Evolutionary conservation across 2,329 filamentous ascomycete genomes (phyloP).

Genomic region (Echinosphaeria canescens): DNA sequence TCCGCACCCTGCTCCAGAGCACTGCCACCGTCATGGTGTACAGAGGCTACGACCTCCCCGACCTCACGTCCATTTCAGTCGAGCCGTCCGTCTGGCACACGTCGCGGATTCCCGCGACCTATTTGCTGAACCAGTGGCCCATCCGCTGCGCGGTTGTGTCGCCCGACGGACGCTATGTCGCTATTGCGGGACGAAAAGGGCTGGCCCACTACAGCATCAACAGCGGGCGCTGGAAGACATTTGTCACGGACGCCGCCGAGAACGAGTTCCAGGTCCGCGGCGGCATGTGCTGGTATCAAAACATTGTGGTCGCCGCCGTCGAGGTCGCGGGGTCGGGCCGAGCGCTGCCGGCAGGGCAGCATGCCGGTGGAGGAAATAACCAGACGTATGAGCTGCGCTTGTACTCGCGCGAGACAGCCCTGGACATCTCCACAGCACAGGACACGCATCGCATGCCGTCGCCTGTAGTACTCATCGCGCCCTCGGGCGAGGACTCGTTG

Average conservation of each 20-base stretch:
- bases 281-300: conserved; percentile 97
- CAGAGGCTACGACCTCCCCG: conserved; percentile 75
- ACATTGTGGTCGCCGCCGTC: conserved; percentile 84
- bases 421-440: conserved; percentile 53
- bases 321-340: conserved; percentile 33
- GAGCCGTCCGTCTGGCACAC: conserved; percentile 94
- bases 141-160: conserved; percentile 76
- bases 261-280: conserved; percentile 84
- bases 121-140: conserved; percentile 85
- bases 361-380: no score
- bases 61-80: conserved; percentile 76
- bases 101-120: conserved; percentile 62
- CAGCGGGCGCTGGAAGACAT: conserved; percentile 91
- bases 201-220: conserved; percentile 90
- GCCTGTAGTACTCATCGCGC: conserved; percentile 74
- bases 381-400: conserved; percentile 72
- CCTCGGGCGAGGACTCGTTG: conserved; percentile 82
- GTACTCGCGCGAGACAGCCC: conserved; percentile 66
- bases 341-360: no score
- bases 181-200: conserved; percentile 82
- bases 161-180: conserved; percentile 80
- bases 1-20: conserved; percentile 73
- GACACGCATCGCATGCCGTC: conserved; percentile 61
- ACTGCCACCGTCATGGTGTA: conserved; percentile 82
- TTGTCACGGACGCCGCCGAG: conserved; percentile 59